Evolutionary conservation across 345 rosid genomes (phyloP), one percentile per base, ranked within the genome.

Genomic region (Hypericum perforatum): DNA sequence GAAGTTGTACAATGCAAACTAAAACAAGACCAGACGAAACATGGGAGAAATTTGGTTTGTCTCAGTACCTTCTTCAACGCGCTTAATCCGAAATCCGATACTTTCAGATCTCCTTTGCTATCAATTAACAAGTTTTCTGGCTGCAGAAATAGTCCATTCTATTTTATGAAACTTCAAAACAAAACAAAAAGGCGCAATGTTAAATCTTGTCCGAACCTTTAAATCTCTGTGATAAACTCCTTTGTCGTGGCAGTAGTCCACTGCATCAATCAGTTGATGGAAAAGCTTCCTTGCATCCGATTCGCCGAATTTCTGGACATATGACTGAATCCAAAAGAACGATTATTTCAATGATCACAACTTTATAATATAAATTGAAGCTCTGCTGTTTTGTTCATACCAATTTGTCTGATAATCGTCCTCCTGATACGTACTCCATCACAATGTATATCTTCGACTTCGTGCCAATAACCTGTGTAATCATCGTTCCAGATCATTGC

Each of bases 161-260:
- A 16, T 15, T 11, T 9, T 7, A 32, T 37, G 37, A 16, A 8
- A 10, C 7, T 5, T 5, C 0, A 36, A 9, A 12, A 47, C 40
- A 36, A 7, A 37, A 16, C 6, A 36, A 13, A 29, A n/a, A 16
- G 29, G 39, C 15, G 0, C n/a, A 54, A 40, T 47, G 16, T 8
- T 39, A n/a, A 11, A n/a, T 6, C 43, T 38, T 7, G 2, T 29
- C 11, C 46, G 11, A 16, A 71, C 96, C 98, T 91, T 91, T 16
- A 87, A 72, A 68, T 85, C 98, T 75, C 98, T 84, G 62, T 87
- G 96, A 59, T 72, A 81, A 71, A 87, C 95, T 56, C 95, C 96
- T 78, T 75, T 84, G 74, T 70, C 70, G 59, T 87, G 96, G 65
- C 96, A 87, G 11, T 79, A 78, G 57, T 81, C 95, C 46, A 85